Evolutionary conservation across 2,329 filamentous ascomycete genomes (phyloP), one percentile per base, ranked within the genome.

Genomic region (Aureobasidium sp.): DNA sequence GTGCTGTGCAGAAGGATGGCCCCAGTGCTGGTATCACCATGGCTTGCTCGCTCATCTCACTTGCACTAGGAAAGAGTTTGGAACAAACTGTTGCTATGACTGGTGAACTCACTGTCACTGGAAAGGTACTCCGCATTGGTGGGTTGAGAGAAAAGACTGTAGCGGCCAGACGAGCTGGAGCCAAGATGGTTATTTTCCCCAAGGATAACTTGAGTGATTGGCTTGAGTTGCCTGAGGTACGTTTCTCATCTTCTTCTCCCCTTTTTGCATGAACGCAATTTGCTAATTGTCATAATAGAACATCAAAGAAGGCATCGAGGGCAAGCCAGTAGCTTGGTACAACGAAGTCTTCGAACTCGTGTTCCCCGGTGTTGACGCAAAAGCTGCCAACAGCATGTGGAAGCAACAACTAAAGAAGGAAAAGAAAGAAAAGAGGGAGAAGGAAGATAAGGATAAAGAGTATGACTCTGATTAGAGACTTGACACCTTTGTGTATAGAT

Each of bases 121-220:
- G 94, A 60, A 99, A 99, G 78, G 93, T 99, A 2, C 78, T 99
- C 58, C 83, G 94, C 65, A 99, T 99, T 72, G 94, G 94, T 54
- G 94, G 94, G 0, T 77, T 99, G 68, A 82, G 94, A 50, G 94
- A 99, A 79, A 99, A 99, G 86, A 97, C 94, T 7, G 93, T 99
- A 42, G 94, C 94, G 34, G 95, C 94, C 62, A 84, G 92, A 70
- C 83, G 94, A 66, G 94, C 94, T 27, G 94, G 95, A 60, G 95
- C 91, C 70, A 94, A 88, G 75, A 96, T 86, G 75, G 87, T 99
- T 68, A 87, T 99, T 65, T 99, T 99, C 82, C 94, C 94, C 30
- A 85, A 86, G 67, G 95, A 99, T 77, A 97, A 97, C 76, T 86
- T 89, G 81, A 94, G 90, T 62, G 94, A 99, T 80, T 99, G 94